Evolutionary conservation across 2,329 filamentous ascomycete species (phyloP).

Genomic region (Ophiostoma ips): DNA sequence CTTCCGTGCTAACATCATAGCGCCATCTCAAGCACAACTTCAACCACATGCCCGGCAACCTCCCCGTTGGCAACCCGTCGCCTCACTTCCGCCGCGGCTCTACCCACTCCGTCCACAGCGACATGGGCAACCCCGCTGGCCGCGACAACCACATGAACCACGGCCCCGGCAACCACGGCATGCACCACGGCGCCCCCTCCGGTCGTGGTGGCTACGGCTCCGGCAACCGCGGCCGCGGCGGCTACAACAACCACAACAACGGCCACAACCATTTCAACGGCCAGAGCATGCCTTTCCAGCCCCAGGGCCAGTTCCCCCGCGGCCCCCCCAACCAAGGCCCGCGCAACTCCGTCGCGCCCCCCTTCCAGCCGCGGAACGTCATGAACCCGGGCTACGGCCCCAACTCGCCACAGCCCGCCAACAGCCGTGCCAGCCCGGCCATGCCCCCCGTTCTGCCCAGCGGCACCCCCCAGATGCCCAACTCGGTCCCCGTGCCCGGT

Average conservation of each 20-base stretch:
- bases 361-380: conserved; percentile 31
- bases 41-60: conserved; percentile 38
- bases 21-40: conserved; percentile 50
- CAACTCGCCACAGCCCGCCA: conserved; percentile 49
- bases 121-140: conserved; percentile 49
- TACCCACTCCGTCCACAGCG: conserved; percentile 61
- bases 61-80: conserved; percentile 25
- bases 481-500: conserved; percentile 38
- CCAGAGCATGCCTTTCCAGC: conserved; percentile 30
- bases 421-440: conserved; percentile 46
- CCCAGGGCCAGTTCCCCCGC: conserved; percentile 23
- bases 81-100: conserved; percentile 76
- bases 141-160: conserved; percentile 46
- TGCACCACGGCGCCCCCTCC: conserved; percentile 41
- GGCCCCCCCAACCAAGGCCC: conserved; percentile 30
- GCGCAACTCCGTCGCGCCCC: conserved; percentile 33
- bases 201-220: conserved; percentile 40
- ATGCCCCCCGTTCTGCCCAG: conserved; percentile 45
- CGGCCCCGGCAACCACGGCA: conserved; percentile 63
- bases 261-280: conserved; percentile 32
- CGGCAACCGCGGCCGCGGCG: conserved; percentile 35
- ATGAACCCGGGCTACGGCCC: conserved; percentile 27
- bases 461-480: conserved; percentile 54
- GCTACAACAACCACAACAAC: conserved; percentile 25
- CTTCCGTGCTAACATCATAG: conserved; percentile 24